A percentile compares a stretch with the other conserved stretches of the same genome.
Evolutionary conservation across 2,329 filamentous ascomycete species (phyloP).

Genomic region (Cercospora citrullina): DNA sequence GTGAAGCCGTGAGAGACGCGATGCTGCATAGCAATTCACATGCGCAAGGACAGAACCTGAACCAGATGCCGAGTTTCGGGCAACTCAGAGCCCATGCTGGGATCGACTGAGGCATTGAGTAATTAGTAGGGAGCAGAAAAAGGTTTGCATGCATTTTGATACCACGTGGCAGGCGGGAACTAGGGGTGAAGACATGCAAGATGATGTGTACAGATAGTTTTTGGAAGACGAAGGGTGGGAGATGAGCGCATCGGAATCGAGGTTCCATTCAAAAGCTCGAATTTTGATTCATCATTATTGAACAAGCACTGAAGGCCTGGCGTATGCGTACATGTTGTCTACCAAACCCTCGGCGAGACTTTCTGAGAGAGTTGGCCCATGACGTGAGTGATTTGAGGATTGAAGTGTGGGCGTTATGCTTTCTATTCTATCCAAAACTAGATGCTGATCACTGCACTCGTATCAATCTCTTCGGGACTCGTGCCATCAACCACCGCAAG

Average conservation of each 20-base stretch:
- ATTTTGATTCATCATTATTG: neutral
- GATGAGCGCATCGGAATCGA: neutral
- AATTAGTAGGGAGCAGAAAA: neutral
- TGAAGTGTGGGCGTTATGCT: neutral
- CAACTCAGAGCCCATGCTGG: conserved; percentile 5
- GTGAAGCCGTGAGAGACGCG: conserved; percentile 10
- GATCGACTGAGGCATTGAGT: neutral
- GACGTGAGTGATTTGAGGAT: neutral
- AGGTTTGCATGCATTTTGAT: conserved; percentile 2
- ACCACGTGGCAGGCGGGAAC: neutral
- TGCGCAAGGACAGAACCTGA: conserved; percentile 9
- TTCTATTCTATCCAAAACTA: neutral
- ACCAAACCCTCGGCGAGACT: neutral
- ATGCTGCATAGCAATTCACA: conserved; percentile 6
- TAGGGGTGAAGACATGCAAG: neutral
- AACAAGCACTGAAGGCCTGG: neutral
- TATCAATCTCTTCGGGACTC: neutral
- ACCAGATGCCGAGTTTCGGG: conserved; percentile 12
- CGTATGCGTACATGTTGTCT: neutral
- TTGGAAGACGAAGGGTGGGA: neutral
- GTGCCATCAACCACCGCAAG: neutral
- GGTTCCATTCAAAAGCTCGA: neutral
- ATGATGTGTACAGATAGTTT: neutral
- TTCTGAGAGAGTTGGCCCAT: too few relatives aligned
- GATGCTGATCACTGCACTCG: neutral